Base-by-base conservation (phyloP, 2,329 filamentous ascomycete species). In the Ceratocystis alfenasii region DNA sequence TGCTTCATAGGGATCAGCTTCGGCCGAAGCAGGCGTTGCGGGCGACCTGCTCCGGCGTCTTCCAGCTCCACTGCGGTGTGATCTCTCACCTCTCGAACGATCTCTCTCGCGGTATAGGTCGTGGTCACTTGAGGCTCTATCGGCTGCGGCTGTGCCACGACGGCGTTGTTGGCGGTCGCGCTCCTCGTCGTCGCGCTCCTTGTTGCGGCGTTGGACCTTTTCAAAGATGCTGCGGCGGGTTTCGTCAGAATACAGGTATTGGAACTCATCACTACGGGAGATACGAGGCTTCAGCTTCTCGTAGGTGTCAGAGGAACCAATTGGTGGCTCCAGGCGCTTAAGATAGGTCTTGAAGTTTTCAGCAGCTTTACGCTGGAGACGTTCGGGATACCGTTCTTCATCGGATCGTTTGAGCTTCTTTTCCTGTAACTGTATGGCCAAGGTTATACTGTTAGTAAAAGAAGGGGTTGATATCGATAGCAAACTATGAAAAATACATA, bases 1-100 rank as follows among this genome's bases (percentile, higher is more conserved):
- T 68, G 92, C 94, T 76, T 97, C 94, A 75, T 99, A 99, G 22
- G 90, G 85, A 77, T 99, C 92, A 67, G 85, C 84, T 75, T 97
- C 94, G 48, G 59, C 59, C 41, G 64, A 62, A 62, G 63, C 63
- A 61, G 62, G 55, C 20, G 55, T 62, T 46, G 66, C 65, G n/a
- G 91, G 92, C 71, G 88, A 92, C 71, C 91, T 90, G 73, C 89
- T 95, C 6, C 64, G 64, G 71, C 84, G 83, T 71, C 89, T 80
- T 70, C 77, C 76, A 72, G 79, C 78, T 44, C 68, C 67, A 64
- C 64, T 66, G 70, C 84, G 83, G 75, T 86, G 83, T 76, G 82
- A 80, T 77, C 83, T 80, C 76, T 87, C 85, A 78, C 82, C 81
- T 75, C 80, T 78, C 63, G 78, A 79, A 70, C 78, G 74, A 53